Evolutionary conservation across 495 filamentous ascomycete genomes (phyloP).

Genomic region (Penicillium canescens): DNA sequence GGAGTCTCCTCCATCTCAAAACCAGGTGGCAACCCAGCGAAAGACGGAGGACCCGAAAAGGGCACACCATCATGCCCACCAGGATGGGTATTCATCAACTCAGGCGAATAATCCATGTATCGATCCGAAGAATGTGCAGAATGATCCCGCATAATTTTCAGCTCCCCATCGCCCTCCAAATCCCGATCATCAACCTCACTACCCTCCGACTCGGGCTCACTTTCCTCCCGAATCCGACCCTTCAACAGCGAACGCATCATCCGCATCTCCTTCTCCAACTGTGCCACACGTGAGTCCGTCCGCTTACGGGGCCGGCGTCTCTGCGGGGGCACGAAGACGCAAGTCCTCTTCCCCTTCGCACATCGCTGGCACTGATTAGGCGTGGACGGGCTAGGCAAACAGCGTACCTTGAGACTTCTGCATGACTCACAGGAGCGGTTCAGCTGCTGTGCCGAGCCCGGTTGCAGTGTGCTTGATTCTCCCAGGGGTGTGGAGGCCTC

Average conservation of each 20-base stretch:
- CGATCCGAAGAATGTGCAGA: constrained; percentile 21
- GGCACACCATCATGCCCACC: constrained; percentile 15
- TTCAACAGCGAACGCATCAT: constrained; percentile 50
- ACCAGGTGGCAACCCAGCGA: constrained; percentile 17
- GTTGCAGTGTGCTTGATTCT: constrained; percentile 20
- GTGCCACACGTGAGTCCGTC: constrained; percentile 80
- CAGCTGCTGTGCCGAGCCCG: constrained; percentile 31
- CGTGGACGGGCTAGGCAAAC: constrained; percentile 66
- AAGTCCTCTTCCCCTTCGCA: constrained; percentile 70
- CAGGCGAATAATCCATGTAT: constrained; percentile 31
- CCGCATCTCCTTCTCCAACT: constrained; percentile 88
- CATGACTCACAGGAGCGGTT: constrained; percentile 85
- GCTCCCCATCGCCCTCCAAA: constrained; percentile 22
- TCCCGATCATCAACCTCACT: constrained; percentile 28
- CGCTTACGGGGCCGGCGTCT: constrained; percentile 79
- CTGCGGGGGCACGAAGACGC: constrained; percentile 76
- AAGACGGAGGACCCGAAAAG: constrained; percentile 15
- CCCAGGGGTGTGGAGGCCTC: constrained; percentile 34
- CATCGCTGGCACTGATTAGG: constrained; percentile 73
- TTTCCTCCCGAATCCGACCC: constrained; percentile 35
- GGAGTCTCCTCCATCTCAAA: constrained; percentile 15
- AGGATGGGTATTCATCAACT: constrained; percentile 21
- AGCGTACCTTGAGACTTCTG: constrained; percentile 80
- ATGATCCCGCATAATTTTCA: constrained; percentile 22
- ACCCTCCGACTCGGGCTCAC: constrained; percentile 31